Conservation (phyloP, 805 yeast genomes). For the Maudiozyma barnettii region DNA sequence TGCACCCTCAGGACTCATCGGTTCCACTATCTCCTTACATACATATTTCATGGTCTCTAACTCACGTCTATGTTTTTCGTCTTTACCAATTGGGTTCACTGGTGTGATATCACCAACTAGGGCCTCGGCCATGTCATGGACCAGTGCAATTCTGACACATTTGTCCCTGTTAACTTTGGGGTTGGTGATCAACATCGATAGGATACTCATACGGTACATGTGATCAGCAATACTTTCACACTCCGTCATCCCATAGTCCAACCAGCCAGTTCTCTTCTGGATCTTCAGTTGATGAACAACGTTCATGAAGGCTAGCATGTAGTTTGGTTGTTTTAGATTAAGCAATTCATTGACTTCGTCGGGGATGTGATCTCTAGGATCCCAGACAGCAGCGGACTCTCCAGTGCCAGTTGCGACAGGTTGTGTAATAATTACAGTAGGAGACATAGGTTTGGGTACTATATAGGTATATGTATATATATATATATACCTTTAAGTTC, state of each 20-base stretch:
- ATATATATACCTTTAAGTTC: no score
- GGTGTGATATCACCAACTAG: slow-evolving; percentile 95
- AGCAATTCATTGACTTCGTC: slow-evolving; percentile 26
- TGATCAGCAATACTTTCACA: slow-evolving; percentile 79
- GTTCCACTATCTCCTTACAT: slow-evolving; percentile 44
- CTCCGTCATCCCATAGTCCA: slow-evolving; percentile 43
- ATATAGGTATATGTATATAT: no score
- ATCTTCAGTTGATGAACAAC: slow-evolving; percentile 63
- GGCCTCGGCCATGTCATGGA: slow-evolving; percentile 92
- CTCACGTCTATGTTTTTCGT: slow-evolving; percentile 81
- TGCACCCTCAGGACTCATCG: slow-evolving; percentile 57
- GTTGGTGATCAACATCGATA: slow-evolving; percentile 56
- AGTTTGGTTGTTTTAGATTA: slow-evolving; percentile 29
- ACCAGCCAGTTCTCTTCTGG: slow-evolving; percentile 90
- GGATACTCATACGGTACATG: slow-evolving; percentile 88
- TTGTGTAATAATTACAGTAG: neutral
- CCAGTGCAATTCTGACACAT: slow-evolving; percentile 77
- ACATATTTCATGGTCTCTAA: slow-evolving; percentile 60
- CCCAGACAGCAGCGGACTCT: slow-evolving; percentile 31
- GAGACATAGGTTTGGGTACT: neutral
- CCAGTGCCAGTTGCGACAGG: neutral
- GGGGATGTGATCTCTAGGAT: slow-evolving; percentile 38
- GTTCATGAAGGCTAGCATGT: slow-evolving; percentile 47
- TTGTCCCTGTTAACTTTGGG: slow-evolving; percentile 48
- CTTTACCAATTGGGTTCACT: slow-evolving; percentile 57